phyloP scores from a whole-genome alignment of 2,329 filamentous ascomycete species.

The Colletotrichum lindemuthianum region DNA sequence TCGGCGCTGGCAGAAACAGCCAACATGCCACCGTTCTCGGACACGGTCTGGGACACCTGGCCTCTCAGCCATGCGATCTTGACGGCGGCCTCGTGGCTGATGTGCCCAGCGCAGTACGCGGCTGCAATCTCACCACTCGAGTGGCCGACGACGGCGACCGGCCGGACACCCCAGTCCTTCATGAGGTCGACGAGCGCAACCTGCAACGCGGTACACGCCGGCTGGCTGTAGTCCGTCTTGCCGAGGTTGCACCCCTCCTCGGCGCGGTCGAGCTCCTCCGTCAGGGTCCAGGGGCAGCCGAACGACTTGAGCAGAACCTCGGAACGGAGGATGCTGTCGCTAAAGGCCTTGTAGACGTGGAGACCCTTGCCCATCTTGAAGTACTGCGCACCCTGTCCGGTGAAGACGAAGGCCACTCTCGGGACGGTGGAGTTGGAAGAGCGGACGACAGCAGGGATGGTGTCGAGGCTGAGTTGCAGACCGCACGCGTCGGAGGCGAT shows the following conservation, averaged over 20 bases:
- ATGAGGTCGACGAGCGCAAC: slow-evolving; percentile 51
- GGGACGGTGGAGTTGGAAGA: slow-evolving; percentile 42
- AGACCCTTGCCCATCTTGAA: slow-evolving; percentile 54
- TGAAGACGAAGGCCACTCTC: slow-evolving; percentile 53
- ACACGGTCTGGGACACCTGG: slow-evolving; percentile 32
- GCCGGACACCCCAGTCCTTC: slow-evolving; percentile 42
- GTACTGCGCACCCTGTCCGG: slow-evolving; percentile 56
- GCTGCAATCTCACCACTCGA: slow-evolving; percentile 53
- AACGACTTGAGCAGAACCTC: slow-evolving; percentile 37
- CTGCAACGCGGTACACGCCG: slow-evolving; percentile 55
- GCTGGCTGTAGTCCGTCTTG: slow-evolving; percentile 47
- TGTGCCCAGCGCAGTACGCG: slow-evolving; percentile 53
- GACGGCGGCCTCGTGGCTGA: slow-evolving; percentile 55
- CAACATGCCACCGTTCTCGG: slow-evolving; percentile 41
- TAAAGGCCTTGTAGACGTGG: slow-evolving; percentile 54
- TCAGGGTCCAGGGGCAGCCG: slow-evolving; percentile 38
- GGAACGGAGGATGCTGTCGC: slow-evolving; percentile 41
- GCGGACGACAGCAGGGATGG: slow-evolving; percentile 41
- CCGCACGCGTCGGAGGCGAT: slow-evolving; percentile 49
- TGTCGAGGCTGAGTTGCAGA: slow-evolving; percentile 25
- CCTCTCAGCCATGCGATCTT: slow-evolving; percentile 29
- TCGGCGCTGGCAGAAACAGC: slow-evolving; percentile 66
- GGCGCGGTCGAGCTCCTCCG: slow-evolving; percentile 39
- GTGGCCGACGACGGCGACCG: slow-evolving; percentile 47
- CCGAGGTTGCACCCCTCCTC: slow-evolving; percentile 39